Base-by-base conservation (phyloP, 2,329 filamentous ascomycete species). In the Fusarium sp. region DNA sequence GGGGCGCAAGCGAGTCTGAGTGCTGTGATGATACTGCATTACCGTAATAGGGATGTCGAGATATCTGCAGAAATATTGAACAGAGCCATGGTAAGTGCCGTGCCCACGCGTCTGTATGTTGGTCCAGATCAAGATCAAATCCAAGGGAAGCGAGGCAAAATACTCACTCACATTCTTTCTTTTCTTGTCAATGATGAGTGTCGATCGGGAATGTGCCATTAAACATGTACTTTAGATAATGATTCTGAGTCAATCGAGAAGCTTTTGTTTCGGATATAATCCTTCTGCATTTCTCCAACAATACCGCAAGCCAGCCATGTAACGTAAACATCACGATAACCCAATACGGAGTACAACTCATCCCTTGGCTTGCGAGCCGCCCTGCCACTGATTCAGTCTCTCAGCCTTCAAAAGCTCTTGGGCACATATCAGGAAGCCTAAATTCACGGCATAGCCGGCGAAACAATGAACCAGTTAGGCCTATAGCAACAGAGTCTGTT, bases 1-100 rank as follows among this genome's bases (percentile, higher is more conserved):
- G 67, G 62, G 67, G 67, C 67, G 58, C 48, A 57, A 62, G 58
- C 49, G 53, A 62, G 58, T 52, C 58, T 53, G 50, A 37, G 42
- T 56, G 43, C 37, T 64, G 67, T 63, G 41, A 53, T 59, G 51
- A 55, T 55, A 43, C 42, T 64, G 62, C 19, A 53, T 46, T 26
- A 56, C 31, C 39, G 41, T 48, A 51, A 25, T 48, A 39, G 23
- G 23, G 30, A 48, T 39, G 28, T 39, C 23, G 16, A 62, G 58
- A 25, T 31, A 56, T 19, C 52, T 37, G 26, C 21, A 45, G 25
- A 25, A 31, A 23, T 23, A 25, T 37, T 31, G 50, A 39, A 18
- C 16, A 19, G 34, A 37, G 34, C 7, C 25, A 46, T 46, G 25
- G 44, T 54, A 55, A 53, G 31, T 64, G 59, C 57, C 57, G 55